These are phyloP conservation scores for Mercurialis annua DNA, from an alignment of 345 rosid species.

Conservation along the genomic window DNA sequence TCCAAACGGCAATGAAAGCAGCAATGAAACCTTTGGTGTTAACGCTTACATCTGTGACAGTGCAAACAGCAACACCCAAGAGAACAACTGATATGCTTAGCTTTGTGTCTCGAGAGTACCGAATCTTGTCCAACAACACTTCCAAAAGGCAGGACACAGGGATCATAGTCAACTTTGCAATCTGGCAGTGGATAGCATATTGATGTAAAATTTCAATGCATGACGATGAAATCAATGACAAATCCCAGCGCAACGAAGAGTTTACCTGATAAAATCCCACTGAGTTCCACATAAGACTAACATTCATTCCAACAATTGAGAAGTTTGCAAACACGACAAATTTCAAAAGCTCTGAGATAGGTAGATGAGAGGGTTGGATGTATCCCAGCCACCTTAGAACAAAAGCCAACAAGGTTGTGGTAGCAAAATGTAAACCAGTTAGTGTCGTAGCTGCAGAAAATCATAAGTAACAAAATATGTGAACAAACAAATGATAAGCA, in stretches of 20 bases:
- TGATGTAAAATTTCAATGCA: slow-evolving; percentile 6
- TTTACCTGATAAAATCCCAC: slow-evolving; percentile 98
- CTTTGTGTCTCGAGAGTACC: slow-evolving; percentile 92
- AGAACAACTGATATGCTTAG: slow-evolving; percentile 91
- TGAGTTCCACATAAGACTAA: slow-evolving; percentile 98
- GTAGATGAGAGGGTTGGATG: slow-evolving; percentile 79
- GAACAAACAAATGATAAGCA: slow-evolving; percentile 2
- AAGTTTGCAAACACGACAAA: slow-evolving; percentile 92
- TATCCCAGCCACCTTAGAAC: slow-evolving; percentile 80
- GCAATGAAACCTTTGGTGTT: slow-evolving; percentile 86
- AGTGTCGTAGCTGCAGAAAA: slow-evolving; percentile 83
- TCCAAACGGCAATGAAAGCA: slow-evolving; percentile 89
- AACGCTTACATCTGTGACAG: slow-evolving; percentile 97
- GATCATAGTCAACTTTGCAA: slow-evolving; percentile 97
- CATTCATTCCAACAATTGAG: slow-evolving; percentile 98
- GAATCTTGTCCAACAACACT: slow-evolving; percentile 83
- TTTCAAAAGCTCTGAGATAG: slow-evolving; percentile 65
- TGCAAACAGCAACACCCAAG: slow-evolving; percentile 94
- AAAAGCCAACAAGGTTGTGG: slow-evolving; percentile 73
- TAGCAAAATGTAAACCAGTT: slow-evolving; percentile 95
- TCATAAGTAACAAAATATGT: not conserved
- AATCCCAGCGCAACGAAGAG: not conserved
- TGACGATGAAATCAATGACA: slow-evolving; percentile 3
- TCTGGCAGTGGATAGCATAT: slow-evolving; percentile 43
- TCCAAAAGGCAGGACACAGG: slow-evolving; percentile 94